Evolutionary conservation across 2,329 filamentous ascomycete genomes (phyloP).

Genomic region (Curvularia hawaiiensis): DNA sequence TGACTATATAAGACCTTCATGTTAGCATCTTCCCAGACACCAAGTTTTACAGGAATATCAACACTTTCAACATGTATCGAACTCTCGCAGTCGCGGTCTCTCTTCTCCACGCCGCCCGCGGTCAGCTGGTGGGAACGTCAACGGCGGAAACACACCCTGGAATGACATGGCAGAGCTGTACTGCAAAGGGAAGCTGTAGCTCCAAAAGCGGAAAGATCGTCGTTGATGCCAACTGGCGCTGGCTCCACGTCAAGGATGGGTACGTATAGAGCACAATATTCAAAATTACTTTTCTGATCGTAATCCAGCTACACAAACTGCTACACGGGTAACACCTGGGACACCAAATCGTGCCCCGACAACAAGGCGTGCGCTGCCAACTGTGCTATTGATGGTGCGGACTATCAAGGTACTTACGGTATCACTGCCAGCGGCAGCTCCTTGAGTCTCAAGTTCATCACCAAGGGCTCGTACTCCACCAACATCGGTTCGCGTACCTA

Average conservation of each 20-base stretch:
- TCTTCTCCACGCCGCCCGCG: constrained; percentile 51
- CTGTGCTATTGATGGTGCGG: constrained; percentile 49
- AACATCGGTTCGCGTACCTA: constrained; percentile 48
- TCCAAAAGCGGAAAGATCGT: constrained; percentile 43
- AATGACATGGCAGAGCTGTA: constrained; percentile 47
- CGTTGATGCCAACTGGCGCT: constrained; percentile 56
- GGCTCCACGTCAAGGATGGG: constrained; percentile 50
- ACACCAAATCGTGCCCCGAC: constrained; percentile 45
- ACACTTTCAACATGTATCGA: constrained; percentile 31
- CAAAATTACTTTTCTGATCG: neutral
- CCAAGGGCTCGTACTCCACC: constrained; percentile 51
- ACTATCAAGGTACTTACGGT: constrained; percentile 49
- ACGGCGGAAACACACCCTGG: constrained; percentile 48
- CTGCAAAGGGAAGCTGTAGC: constrained; percentile 44
- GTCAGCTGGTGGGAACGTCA: constrained; percentile 52
- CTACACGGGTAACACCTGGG: constrained; percentile 51
- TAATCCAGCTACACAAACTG: constrained; percentile 42
- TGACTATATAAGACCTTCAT: neutral
- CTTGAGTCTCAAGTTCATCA: constrained; percentile 62
- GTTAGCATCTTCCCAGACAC: neutral
- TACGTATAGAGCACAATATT: neutral
- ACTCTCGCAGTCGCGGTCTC: constrained; percentile 50
- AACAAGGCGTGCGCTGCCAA: constrained; percentile 40
- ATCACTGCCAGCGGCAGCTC: constrained; percentile 58
- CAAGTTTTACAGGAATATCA: neutral